Conservation (phyloP, 1,139 yeast species). For the Geotrichum siamense region DNA sequence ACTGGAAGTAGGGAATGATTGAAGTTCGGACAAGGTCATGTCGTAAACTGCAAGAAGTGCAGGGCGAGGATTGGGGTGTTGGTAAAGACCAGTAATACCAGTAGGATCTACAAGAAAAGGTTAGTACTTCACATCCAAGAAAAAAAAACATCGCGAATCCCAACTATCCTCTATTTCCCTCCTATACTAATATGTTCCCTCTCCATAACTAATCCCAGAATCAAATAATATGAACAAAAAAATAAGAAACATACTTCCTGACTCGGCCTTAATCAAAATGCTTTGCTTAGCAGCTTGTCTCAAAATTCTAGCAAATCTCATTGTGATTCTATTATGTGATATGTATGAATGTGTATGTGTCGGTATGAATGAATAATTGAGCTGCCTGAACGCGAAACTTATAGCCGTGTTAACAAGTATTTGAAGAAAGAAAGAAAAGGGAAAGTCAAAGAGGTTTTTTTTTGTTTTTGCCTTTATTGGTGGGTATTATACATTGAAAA, state of each 20-base stretch:
- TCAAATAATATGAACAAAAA: background rate
- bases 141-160: background rate
- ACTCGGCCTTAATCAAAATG: constrained; percentile 57
- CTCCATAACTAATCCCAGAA: background rate
- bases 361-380: too few species aligned
- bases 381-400: too few species aligned
- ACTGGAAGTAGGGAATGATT: constrained; percentile 60
- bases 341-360: too few species aligned
- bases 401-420: too few species aligned
- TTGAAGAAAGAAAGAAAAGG: constrained; percentile 1
- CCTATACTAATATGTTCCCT: too few species aligned
- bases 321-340: constrained; percentile 22
- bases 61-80: constrained; percentile 82
- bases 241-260: constrained; percentile 39
- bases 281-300: constrained; percentile 41
- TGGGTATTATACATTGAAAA: background rate
- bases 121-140: background rate
- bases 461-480: constrained; percentile 2
- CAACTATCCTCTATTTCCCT: too few species aligned
- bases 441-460: background rate
- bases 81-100: constrained; percentile 69
- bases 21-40: constrained; percentile 56
- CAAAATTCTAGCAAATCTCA: constrained; percentile 39
- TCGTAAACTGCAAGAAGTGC: constrained; percentile 65
- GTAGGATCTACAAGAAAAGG: constrained; percentile 41